phyloP scores from a whole-genome alignment of 2,329 filamentous ascomycete genomes.

The Diaporthe citrichinensis region DNA sequence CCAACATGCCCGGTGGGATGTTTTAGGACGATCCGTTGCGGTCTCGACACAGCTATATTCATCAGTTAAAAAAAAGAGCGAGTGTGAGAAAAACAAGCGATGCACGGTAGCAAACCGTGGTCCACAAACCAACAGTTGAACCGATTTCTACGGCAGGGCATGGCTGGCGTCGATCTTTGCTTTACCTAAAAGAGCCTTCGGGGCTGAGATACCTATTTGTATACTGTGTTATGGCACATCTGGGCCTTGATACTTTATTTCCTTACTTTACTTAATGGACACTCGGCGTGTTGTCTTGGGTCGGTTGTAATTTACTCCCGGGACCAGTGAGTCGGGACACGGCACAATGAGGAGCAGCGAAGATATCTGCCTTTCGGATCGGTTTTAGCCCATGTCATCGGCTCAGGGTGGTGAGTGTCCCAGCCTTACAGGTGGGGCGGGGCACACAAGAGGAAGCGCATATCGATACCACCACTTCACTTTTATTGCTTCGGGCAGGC shows the following conservation, averaged over 20 bases:
- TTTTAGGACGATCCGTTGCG: slow-evolving; percentile 44
- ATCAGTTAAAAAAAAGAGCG: background rate
- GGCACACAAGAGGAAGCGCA: background rate
- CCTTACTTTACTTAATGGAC: slow-evolving; percentile 36
- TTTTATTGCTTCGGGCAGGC: slow-evolving; percentile 6
- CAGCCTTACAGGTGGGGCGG: slow-evolving; percentile 18
- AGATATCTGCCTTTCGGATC: background rate
- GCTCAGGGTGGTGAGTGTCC: background rate
- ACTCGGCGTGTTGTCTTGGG: background rate
- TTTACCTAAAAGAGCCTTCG: slow-evolving; percentile 43
- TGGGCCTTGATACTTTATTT: slow-evolving; percentile 22
- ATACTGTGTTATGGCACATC: slow-evolving; percentile 41
- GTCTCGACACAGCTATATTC: background rate
- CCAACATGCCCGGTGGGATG: slow-evolving; percentile 53
- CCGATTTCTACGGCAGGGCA: slow-evolving; percentile 18
- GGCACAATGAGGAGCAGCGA: background rate
- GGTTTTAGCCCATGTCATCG: slow-evolving; percentile 3
- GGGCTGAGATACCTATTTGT: slow-evolving; percentile 50
- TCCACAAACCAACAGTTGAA: slow-evolving; percentile 33
- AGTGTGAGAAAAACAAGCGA: slow-evolving; percentile 12
- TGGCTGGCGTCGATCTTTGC: slow-evolving; percentile 35
- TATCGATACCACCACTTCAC: background rate
- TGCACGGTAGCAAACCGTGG: slow-evolving; percentile 10
- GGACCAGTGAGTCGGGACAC: background rate
- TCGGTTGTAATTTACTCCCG: background rate